Evolutionary conservation across 257 asterid species (phyloP).

Genomic region (Ocimum tenuiflorum): DNA sequence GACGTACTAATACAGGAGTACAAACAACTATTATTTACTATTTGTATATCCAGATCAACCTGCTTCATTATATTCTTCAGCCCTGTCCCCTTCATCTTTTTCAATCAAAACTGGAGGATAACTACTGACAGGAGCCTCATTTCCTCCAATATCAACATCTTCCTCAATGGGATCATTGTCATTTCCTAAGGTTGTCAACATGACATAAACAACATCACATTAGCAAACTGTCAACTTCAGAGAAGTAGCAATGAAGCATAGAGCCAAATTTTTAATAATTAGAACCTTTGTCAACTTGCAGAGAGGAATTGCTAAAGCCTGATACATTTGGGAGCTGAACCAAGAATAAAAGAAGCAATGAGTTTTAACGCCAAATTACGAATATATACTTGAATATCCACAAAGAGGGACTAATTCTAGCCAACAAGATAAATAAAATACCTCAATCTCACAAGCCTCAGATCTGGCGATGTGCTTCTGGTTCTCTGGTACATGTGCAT

Average conservation of each 20-base stretch:
- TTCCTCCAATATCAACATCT: constrained; percentile 76
- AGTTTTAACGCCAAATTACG: background rate
- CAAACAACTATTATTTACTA: too few species aligned
- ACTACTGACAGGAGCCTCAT: constrained; percentile 74
- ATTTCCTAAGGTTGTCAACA: constrained; percentile 35
- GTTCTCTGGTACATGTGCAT: constrained; percentile 49
- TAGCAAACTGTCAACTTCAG: constrained; percentile 6
- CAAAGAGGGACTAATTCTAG: background rate
- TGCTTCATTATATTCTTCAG: constrained; percentile 39
- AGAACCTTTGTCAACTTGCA: constrained; percentile 77
- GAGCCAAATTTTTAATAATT: too few species aligned
- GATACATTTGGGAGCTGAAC: constrained; percentile 81
- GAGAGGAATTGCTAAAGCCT: constrained; percentile 81
- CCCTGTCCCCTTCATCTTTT: constrained; percentile 36
- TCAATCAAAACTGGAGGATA: constrained; percentile 58
- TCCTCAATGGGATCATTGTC: constrained; percentile 53
- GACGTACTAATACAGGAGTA: background rate
- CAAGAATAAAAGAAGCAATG: constrained; percentile 10
- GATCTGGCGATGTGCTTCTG: constrained; percentile 37
- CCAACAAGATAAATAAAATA: constrained; percentile 24
- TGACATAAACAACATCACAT: constrained; percentile 11
- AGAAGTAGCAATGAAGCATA: too few species aligned
- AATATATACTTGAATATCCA: background rate
- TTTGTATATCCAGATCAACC: constrained; percentile 26
- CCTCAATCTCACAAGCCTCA: constrained; percentile 89